Percentiles rank a stretch among this genome's conserved stretches.
phyloP scores from a whole-genome alignment of 2,329 filamentous ascomycete genomes.

The Fusarium pilosicola region DNA sequence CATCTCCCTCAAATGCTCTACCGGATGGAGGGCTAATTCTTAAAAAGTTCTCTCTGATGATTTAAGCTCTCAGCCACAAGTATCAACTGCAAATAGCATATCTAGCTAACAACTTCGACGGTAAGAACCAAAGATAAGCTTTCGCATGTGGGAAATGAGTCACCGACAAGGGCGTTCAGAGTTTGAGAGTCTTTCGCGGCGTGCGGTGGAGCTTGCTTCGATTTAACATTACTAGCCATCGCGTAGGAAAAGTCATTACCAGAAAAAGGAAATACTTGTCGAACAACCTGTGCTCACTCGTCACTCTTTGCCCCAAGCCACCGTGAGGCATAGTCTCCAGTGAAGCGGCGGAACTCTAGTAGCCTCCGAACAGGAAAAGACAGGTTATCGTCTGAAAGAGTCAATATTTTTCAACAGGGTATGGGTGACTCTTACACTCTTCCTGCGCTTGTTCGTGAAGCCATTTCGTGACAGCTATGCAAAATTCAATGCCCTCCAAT shows the following conservation, averaged over 20 bases:
- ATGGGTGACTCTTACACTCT: neutral
- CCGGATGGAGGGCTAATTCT: too few species aligned
- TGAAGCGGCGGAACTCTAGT: neutral
- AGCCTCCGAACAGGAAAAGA: neutral
- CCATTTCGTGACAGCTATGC: neutral
- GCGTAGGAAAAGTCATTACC: neutral
- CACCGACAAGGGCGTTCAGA: too few species aligned
- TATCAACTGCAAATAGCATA: too few species aligned
- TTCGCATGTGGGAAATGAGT: too few species aligned
- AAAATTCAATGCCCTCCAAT: neutral
- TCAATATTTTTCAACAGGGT: neutral
- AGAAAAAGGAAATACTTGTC: neutral
- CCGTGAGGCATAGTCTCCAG: neutral
- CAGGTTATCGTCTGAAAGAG: rapidly evolving
- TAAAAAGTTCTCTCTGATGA: too few species aligned
- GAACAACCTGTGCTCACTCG: neutral
- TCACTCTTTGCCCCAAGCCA: neutral
- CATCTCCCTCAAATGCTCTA: too few species aligned
- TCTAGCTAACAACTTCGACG: too few species aligned
- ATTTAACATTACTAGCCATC: neutral
- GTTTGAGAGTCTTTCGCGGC: too few species aligned
- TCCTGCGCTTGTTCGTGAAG: neutral
- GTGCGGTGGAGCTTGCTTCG: neutral
- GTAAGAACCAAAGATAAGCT: too few species aligned
- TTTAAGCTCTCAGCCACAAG: too few species aligned